Evolutionary conservation across 2,329 filamentous ascomycete species (phyloP).

Genomic region (Aureobasidium musti): DNA sequence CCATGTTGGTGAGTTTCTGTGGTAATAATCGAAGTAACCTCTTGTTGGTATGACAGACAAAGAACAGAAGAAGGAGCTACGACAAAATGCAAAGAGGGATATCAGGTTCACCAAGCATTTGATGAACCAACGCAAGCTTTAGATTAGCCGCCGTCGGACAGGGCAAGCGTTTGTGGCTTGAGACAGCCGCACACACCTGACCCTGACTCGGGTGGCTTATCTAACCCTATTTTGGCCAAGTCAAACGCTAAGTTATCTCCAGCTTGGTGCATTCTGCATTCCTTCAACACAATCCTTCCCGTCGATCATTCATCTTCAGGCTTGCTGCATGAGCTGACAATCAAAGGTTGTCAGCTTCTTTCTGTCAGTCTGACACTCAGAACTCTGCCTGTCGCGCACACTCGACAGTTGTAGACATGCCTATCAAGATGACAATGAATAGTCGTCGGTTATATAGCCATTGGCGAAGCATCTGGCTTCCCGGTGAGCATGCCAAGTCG

Average conservation of each 20-base stretch:
- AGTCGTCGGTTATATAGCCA: not conserved
- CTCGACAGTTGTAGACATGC: not conserved
- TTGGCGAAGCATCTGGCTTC: not conserved
- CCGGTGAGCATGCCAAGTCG: not conserved
- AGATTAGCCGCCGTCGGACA: not conserved
- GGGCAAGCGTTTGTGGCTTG: conserved; percentile 9
- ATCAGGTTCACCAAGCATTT: not conserved
- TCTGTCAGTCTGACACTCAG: conserved; percentile 3
- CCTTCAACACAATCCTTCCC: not conserved
- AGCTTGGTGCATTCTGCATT: not conserved
- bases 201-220: not conserved
- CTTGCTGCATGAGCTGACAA: conserved; percentile 1
- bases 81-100: not conserved
- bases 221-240: not conserved
- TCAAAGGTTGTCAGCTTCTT: not conserved
- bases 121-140: conserved; percentile 4
- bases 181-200: conserved; percentile 7
- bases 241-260: not conserved
- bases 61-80: too few species aligned
- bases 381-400: not conserved
- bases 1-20: not conserved
- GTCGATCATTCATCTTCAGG: not conserved
- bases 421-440: not conserved
- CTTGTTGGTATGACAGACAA: not conserved
- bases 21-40: too few species aligned